Evolutionary conservation across 305 asterid genomes (phyloP), one percentile per base, ranked within the genome.

Genomic region (Fraxinus sp.): DNA sequence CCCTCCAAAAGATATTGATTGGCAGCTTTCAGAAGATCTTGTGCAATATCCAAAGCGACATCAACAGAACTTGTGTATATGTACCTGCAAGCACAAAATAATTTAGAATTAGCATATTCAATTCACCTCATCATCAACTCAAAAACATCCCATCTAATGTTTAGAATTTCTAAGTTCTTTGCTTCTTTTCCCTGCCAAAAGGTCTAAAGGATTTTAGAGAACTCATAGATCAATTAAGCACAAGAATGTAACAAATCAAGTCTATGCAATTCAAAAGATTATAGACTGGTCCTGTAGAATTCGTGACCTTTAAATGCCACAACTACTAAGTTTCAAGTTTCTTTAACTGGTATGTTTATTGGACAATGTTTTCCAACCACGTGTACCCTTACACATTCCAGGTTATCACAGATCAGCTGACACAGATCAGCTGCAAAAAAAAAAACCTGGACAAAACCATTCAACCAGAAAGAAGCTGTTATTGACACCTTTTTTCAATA

Each of bases 1-100:
- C 99, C 98, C 89, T 96, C 99, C 88, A 96, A 78, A 36, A 96
- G 93, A 91, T 94, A 96, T 91, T 96, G 98, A 86, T 96, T 98
- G 0, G 98, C 97, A 77, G 99, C 99, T 81, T 98, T 89, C 80
- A 96, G 87, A 84, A 96, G 98, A 86, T 96, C 99, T 82, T 94
- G 99, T 18, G 98, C 95, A 62, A 93, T 91, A 78, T 93, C 97
- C 89, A 92, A 83, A 85, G 88, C 90, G 77, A 96, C 95, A 78
- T 92, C 93, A 18, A 93, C 98, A 18, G 98, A 92, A 83, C 99
- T 98, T 0, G 99, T 94, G 88, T 96, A 96, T 87, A 90, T 90
- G 87, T 93, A 94, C 84, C 99, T 96, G 91, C 85, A 82, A 83
- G 62, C 74, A 82, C 33, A 83, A 78, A 62, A 37, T 24, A 79